phyloP scores from a whole-genome alignment of 768 basidiomycete species.

The Hericium erinaceus region DNA sequence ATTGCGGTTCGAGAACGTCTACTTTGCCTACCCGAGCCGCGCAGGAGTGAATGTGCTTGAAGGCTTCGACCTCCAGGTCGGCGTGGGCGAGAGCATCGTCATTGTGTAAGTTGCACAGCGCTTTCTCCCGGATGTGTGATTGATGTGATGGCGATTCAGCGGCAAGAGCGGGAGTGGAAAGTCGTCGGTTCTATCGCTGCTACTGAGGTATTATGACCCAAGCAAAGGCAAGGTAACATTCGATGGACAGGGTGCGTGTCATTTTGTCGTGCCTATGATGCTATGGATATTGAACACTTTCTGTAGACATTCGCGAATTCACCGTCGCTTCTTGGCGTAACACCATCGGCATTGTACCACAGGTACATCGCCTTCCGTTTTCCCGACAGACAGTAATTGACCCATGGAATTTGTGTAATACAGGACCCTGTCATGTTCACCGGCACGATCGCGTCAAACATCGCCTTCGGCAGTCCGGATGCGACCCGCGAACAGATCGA shows the following conservation, averaged over 20 bases:
- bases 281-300: not conserved
- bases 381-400: not conserved
- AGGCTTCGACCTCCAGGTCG: slow-evolving; percentile 72
- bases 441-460: slow-evolving; percentile 91
- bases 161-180: slow-evolving; percentile 94
- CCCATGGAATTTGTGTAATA: not conserved
- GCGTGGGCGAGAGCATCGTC: slow-evolving; percentile 81
- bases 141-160: slow-evolving; percentile 28
- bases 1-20: slow-evolving; percentile 74
- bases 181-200: slow-evolving; percentile 80
- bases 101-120: slow-evolving; percentile 64
- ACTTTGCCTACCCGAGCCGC: slow-evolving; percentile 86
- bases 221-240: slow-evolving; percentile 74
- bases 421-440: slow-evolving; percentile 82
- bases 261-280: not conserved
- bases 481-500: slow-evolving; percentile 81
- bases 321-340: slow-evolving; percentile 79
- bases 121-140: not conserved
- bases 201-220: slow-evolving; percentile 86
- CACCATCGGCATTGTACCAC: slow-evolving; percentile 90
- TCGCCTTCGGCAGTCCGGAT: slow-evolving; percentile 72
- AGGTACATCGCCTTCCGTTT: slow-evolving; percentile 27
- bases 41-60: slow-evolving; percentile 74
- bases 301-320: slow-evolving; percentile 77
- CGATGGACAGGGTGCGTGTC: slow-evolving; percentile 65